phyloP scores from a whole-genome alignment of 2,329 filamentous ascomycete genomes.

The Pestalotiopsis sp. region DNA sequence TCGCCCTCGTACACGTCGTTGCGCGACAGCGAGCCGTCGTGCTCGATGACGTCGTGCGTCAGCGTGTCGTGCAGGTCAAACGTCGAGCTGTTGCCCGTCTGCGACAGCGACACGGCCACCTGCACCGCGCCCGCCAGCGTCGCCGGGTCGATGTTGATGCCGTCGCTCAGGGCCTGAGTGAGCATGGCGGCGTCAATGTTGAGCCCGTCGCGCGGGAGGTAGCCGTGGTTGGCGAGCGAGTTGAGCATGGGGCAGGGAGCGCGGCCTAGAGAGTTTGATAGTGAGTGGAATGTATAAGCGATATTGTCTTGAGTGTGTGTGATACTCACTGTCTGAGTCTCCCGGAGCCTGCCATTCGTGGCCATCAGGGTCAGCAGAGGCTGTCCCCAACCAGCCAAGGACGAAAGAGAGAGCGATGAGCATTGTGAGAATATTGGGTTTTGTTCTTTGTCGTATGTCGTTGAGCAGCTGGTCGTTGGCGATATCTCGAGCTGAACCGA shows the following conservation, averaged over 20 bases:
- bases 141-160: constrained; percentile 8
- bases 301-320: background rate
- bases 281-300: background rate
- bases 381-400: background rate
- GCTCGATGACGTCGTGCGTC: constrained; percentile 1
- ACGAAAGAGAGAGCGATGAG: background rate
- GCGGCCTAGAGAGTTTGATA: background rate
- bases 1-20: background rate
- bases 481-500: background rate
- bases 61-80: constrained; percentile 14
- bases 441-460: background rate
- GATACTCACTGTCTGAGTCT: background rate
- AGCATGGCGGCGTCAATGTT: background rate
- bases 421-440: background rate
- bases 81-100: constrained; percentile 2
- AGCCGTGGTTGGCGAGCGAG: constrained; percentile 8
- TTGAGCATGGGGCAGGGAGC: constrained; percentile 16
- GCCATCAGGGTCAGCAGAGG: background rate
- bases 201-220: constrained; percentile 13
- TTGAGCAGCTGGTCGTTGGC: background rate
- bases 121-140: background rate
- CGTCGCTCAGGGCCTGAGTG: background rate
- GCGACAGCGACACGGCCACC: background rate
- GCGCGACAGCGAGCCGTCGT: constrained; percentile 2
- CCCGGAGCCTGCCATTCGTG: background rate